Base-by-base conservation (phyloP, 805 yeast species). In the Suhomyces kilbournensis region DNA sequence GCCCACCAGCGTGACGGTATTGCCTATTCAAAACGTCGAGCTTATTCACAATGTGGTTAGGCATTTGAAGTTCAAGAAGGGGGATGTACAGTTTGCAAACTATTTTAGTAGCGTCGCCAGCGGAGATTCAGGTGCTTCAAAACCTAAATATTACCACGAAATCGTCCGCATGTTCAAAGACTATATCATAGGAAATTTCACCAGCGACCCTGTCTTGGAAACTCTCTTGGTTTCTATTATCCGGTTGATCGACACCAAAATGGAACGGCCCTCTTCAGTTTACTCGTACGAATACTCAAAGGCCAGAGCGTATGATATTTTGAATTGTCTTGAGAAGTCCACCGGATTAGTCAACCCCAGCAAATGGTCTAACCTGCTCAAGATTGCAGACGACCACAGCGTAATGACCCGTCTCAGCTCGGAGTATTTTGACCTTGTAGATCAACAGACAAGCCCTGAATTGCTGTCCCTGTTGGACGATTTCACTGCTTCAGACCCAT, bases 111-210 rank as follows among this genome's bases (percentile, higher is more conserved):
- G 46, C 1, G n/a, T 38, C 30, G 6, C 46, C 56, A 8, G 26
- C 9, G 20, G 17, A 2, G 14, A 38, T 35, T 35, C 15, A 3
- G 19, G 12, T 12, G 8, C 42, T 38, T 17, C 20, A 45, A 49
- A 8, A 26, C 67, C 70, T 4, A 39, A 40, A 12, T 56, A 56
- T 38, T 69, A 63, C 48, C 64, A 72, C 0, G 72, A 74, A 1
- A 66, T 80, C 3, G 60, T 84, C 12, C 70, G 68, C 19, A 56
- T 85, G 46, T 61, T 86, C 50, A 79, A 77, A 53, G 80, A 81
- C 42, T 86, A 81, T 62, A 75, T 81, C 2, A 79, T 82, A 6
- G 86, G 84, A 0, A 82, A 84, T 46, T 60, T 79, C 30, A 61
- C 69, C 15, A 77, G 81, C 60, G 75, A 78, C 19, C 72, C 70